Percentiles rank a stretch among this genome's conserved stretches.
Evolutionary conservation across 148 eudicot species (phyloP).

Genomic region (Gaultheria prostrata): DNA sequence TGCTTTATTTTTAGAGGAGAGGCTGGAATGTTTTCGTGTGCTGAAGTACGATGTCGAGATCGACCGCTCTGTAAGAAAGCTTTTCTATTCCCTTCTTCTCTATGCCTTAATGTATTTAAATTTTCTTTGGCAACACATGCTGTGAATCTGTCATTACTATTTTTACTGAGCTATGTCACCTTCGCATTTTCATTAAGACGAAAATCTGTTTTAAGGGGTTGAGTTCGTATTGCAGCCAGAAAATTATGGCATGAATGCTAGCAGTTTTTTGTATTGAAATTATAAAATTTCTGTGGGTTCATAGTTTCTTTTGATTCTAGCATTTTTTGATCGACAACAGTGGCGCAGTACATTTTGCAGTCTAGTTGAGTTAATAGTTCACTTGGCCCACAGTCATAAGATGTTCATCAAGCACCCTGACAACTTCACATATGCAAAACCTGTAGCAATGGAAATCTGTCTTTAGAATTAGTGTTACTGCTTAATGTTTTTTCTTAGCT

Average conservation of each 20-base stretch:
- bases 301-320: not conserved
- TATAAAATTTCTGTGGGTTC: not conserved
- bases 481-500: not conserved
- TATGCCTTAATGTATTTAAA: not conserved
- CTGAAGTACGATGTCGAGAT: slow-evolving; percentile 81
- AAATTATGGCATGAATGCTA: not conserved
- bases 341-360: not conserved
- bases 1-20: slow-evolving; percentile 87
- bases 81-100: not conserved
- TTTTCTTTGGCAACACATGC: not conserved
- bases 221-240: not conserved
- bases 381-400: not conserved
- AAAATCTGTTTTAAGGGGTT: not conserved
- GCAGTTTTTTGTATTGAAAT: not conserved
- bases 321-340: not conserved
- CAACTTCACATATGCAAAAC: not conserved
- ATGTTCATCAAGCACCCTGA: not conserved
- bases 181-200: not conserved
- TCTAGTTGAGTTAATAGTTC: not conserved
- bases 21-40: slow-evolving; percentile 85
- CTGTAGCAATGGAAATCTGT: not conserved
- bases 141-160: not conserved
- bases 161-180: not conserved
- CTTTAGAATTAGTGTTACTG: not conserved
- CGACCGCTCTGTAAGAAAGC: slow-evolving; percentile 64